Conservation (phyloP, 148 eudicot species). For the Spergularia bocconei region DNA sequence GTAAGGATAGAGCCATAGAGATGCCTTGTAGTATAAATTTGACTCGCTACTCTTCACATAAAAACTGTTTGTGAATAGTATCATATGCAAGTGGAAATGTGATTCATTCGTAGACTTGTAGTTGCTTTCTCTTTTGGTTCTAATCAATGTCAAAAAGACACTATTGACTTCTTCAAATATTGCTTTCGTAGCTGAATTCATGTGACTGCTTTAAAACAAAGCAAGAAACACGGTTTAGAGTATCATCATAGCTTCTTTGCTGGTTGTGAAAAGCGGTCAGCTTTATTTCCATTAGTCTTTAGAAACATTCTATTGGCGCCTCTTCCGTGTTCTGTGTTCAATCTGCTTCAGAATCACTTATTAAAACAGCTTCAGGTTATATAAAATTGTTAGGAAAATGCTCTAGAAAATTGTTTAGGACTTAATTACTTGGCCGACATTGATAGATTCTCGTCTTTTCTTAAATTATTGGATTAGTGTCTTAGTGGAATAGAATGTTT, state of each 20-base stretch:
- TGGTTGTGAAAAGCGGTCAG: too few relatives aligned
- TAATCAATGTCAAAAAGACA: background rate
- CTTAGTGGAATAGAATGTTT: background rate
- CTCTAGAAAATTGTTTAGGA: background rate
- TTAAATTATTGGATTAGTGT: background rate
- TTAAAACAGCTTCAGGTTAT: background rate
- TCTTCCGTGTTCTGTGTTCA: background rate
- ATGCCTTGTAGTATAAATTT: background rate
- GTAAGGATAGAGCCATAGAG: background rate
- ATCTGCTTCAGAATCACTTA: background rate
- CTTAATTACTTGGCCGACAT: background rate
- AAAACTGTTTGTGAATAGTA: too few relatives aligned
- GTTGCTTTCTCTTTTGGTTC: background rate
- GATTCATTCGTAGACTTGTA: too few relatives aligned
- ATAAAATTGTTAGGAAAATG: background rate
- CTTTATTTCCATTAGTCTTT: too few relatives aligned
- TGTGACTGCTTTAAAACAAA: constrained; percentile 16
- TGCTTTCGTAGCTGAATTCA: background rate
- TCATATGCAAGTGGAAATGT: too few relatives aligned
- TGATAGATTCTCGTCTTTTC: background rate
- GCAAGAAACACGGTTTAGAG: background rate
- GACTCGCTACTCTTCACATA: background rate
- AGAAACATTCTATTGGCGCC: too few relatives aligned
- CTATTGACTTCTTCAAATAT: constrained; percentile 9
- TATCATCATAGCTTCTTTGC: too few relatives aligned